Evolutionary conservation across 805 yeast genomes (phyloP).

Genomic region (Ogataea polymorpha): DNA sequence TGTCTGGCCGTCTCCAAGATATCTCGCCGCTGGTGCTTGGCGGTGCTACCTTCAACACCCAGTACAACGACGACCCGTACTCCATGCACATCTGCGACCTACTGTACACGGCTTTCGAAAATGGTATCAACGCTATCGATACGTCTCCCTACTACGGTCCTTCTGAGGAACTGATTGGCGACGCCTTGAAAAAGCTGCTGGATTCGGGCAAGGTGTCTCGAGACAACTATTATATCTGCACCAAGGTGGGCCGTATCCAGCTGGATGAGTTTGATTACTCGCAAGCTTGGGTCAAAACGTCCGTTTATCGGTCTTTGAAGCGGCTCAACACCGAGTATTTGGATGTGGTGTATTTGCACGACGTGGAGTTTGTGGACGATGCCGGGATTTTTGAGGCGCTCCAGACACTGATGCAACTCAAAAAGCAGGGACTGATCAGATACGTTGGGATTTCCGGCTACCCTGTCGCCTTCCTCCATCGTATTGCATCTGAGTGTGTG

Average conservation of each 20-base stretch:
- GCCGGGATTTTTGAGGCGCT: slow-evolving; percentile 60
- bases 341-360: slow-evolving; percentile 85
- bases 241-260: slow-evolving; percentile 80
- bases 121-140: slow-evolving; percentile 77
- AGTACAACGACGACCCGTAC: slow-evolving; percentile 70
- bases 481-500: slow-evolving; percentile 43
- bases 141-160: slow-evolving; percentile 95
- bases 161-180: slow-evolving; percentile 72
- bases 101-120: slow-evolving; percentile 53
- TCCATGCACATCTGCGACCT: slow-evolving; percentile 56
- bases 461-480: slow-evolving; percentile 67
- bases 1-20: slow-evolving; percentile 28
- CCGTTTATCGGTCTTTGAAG: slow-evolving; percentile 63
- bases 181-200: slow-evolving; percentile 45
- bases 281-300: slow-evolving; percentile 52
- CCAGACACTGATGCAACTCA: slow-evolving; percentile 53
- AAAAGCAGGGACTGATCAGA: slow-evolving; percentile 57
- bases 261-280: slow-evolving; percentile 74
- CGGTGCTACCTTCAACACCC: slow-evolving; percentile 84
- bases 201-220: slow-evolving; percentile 43
- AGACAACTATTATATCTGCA: slow-evolving; percentile 64
- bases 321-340: slow-evolving; percentile 66
- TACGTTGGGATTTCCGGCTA: slow-evolving; percentile 84
- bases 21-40: slow-evolving; percentile 70
- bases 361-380: slow-evolving; percentile 73